These are phyloP conservation scores for Ichthyophthirius multifiliis DNA, from an alignment of 169 alveolate genomes.

Conservation along the genomic window DNA sequence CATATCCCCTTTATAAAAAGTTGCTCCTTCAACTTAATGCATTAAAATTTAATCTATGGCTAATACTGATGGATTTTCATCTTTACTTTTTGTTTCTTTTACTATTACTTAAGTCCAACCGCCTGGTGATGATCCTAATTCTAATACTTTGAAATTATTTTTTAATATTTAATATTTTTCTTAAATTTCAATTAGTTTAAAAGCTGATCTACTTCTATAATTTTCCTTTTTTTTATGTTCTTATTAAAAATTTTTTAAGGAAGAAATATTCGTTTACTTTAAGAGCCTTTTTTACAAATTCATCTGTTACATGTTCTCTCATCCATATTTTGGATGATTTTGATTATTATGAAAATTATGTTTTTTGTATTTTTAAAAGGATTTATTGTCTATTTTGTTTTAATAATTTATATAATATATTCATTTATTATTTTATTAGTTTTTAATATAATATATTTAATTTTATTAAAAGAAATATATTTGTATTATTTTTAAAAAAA, in stretches of 20 bases:
- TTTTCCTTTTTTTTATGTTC: too few relatives aligned
- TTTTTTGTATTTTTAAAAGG: too few relatives aligned
- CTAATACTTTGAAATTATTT: slow-evolving; percentile 46
- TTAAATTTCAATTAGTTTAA: slow-evolving; percentile 60
- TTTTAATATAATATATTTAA: too few relatives aligned
- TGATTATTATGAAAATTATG: too few relatives aligned
- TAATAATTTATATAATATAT: too few relatives aligned
- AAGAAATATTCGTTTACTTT: too few relatives aligned
- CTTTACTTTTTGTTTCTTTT: neutral
- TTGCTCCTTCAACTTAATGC: neutral
- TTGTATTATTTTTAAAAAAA: too few relatives aligned
- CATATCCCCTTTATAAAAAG: neutral
- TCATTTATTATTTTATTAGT: too few relatives aligned
- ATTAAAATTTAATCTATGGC: neutral
- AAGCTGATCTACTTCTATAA: slow-evolving; percentile 67
- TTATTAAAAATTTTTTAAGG: too few relatives aligned
- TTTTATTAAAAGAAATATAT: too few relatives aligned
- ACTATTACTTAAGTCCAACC: slow-evolving; percentile 71
- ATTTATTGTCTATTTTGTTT: too few relatives aligned
- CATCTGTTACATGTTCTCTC: neutral
- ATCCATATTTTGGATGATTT: slow-evolving; percentile 1
- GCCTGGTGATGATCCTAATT: slow-evolving; percentile 81
- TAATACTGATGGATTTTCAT: neutral
- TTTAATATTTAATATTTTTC: slow-evolving; percentile 38
- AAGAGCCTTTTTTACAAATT: neutral